phyloP scores from a whole-genome alignment of 2,329 filamentous ascomycete genomes.

The Talaromyces verruculosus region DNA sequence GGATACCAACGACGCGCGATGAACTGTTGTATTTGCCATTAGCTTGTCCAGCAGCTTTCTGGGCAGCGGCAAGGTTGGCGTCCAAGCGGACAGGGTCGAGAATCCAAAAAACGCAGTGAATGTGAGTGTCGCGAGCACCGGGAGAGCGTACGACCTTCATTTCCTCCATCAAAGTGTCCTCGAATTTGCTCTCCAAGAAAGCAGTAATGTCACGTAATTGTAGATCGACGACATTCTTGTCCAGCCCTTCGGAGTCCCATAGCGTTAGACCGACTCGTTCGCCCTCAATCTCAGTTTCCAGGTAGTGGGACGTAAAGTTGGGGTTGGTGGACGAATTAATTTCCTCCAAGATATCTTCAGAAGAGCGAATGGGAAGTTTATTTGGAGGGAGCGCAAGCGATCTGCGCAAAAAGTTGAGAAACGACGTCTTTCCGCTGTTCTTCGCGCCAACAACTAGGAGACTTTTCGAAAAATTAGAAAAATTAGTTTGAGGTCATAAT shows the following conservation, averaged over 20 bases:
- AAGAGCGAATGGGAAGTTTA: conserved; percentile 61
- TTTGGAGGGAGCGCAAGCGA: conserved; percentile 79
- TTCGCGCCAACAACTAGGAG: conserved; percentile 86
- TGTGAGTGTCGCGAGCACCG: conserved; percentile 91
- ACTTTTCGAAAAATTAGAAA: conserved; percentile 49
- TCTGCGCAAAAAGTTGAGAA: conserved; percentile 90
- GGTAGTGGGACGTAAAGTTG: conserved; percentile 81
- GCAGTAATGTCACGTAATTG: conserved; percentile 87
- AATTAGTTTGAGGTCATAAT: no score
- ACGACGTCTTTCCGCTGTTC: conserved; percentile 90
- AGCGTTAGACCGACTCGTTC: conserved; percentile 90
- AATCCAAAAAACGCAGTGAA: conserved; percentile 90
- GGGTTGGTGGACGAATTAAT: conserved; percentile 56
- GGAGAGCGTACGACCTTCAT: conserved; percentile 95
- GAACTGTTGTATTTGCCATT: conserved; percentile 49
- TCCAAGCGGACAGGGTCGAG: conserved; percentile 86
- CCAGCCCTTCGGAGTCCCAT: conserved; percentile 94
- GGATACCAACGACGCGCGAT: conserved; percentile 57
- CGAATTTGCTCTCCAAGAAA: conserved; percentile 97
- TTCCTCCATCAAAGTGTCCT: conserved; percentile 95
- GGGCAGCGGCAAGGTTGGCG: conserved; percentile 70
- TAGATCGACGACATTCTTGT: conserved; percentile 92
- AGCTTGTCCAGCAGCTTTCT: conserved; percentile 56
- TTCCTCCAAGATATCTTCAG: conserved; percentile 59
- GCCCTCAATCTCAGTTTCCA: conserved; percentile 91